A percentile compares a stretch with the other conserved stretches of the same genome.
Conservation (phyloP, 1,139 yeast genomes). For the Tardiomyces depauwii region DNA sequence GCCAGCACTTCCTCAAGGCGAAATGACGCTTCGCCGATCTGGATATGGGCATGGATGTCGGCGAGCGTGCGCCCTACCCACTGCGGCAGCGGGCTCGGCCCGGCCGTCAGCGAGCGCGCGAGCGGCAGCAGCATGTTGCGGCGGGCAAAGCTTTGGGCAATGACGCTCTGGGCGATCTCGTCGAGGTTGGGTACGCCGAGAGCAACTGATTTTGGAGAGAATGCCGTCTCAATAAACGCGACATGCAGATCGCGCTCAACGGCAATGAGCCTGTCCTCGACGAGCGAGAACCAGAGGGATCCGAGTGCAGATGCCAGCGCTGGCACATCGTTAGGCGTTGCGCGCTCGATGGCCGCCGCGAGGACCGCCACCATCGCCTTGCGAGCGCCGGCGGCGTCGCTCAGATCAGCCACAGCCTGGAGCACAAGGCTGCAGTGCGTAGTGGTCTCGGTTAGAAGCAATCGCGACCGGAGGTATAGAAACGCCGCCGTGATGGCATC, state of each 20-base stretch:
- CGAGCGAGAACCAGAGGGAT: conserved; percentile 46
- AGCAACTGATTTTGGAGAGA: conserved; percentile 13
- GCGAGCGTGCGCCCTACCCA: conserved; percentile 52
- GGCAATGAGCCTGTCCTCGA: conserved; percentile 51
- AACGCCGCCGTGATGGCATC: background rate
- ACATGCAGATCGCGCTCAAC: conserved; percentile 57
- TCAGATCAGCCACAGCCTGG: background rate
- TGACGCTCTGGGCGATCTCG: conserved; percentile 15
- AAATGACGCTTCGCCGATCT: conserved; percentile 47
- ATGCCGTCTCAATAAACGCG: conserved; percentile 38
- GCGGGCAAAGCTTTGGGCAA: conserved; percentile 45
- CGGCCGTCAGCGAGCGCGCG: conserved; percentile 30
- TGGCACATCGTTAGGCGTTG: conserved; percentile 1
- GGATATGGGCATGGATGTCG: conserved; percentile 37
- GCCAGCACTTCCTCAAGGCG: conserved; percentile 36
- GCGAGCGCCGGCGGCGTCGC: background rate
- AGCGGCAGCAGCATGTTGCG: conserved; percentile 58
- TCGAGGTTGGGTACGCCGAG: conserved; percentile 10
- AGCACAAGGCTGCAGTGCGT: background rate
- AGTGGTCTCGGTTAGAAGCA: background rate
- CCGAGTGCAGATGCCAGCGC: background rate
- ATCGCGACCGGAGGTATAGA: background rate
- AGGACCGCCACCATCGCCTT: conserved; percentile 6
- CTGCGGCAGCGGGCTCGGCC: conserved; percentile 17
- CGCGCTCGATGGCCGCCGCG: conserved; percentile 27